phyloP scores from a whole-genome alignment of 495 filamentous ascomycete species.

The Ascobolus immersus region DNA sequence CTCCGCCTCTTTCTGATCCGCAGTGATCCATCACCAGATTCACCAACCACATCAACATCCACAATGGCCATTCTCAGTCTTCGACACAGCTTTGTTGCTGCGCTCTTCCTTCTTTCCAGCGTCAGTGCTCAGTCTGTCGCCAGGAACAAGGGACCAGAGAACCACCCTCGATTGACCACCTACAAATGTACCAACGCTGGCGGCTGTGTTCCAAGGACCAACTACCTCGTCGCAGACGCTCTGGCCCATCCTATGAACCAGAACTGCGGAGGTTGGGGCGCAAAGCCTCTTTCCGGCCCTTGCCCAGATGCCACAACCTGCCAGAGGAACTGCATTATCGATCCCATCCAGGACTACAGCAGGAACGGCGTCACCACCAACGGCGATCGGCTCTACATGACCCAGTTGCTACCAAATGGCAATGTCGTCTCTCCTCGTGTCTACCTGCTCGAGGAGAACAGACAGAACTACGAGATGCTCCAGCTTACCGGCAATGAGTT shows the following conservation, averaged over 20 bases:
- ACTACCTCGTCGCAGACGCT: conserved; percentile 26
- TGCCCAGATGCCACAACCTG: conserved; percentile 27
- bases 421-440: conserved; percentile 26
- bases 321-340: conserved; percentile 25
- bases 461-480: conserved; percentile 33
- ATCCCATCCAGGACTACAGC: conserved; percentile 22
- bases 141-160: too few relatives aligned
- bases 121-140: too few relatives aligned
- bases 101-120: too few relatives aligned
- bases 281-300: conserved; percentile 20
- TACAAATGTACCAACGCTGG: conserved; percentile 23
- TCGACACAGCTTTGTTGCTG: too few relatives aligned
- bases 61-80: too few relatives aligned
- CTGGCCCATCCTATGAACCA: conserved; percentile 25
- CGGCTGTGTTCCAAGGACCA: conserved; percentile 23
- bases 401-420: conserved; percentile 20
- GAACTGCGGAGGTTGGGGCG: conserved; percentile 20
- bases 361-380: conserved; percentile 22
- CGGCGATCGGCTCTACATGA: conserved; percentile 20
- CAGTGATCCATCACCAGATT: too few relatives aligned
- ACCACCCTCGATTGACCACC: conserved; percentile 25
- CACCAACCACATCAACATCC: too few relatives aligned
- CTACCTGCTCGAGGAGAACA: conserved; percentile 31
- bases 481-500: conserved; percentile 33
- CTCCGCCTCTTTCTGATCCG: too few relatives aligned